Evolutionary conservation across 1,284 basidiomycete genomes (phyloP).

Genomic region (Sporisorium sorghi): DNA sequence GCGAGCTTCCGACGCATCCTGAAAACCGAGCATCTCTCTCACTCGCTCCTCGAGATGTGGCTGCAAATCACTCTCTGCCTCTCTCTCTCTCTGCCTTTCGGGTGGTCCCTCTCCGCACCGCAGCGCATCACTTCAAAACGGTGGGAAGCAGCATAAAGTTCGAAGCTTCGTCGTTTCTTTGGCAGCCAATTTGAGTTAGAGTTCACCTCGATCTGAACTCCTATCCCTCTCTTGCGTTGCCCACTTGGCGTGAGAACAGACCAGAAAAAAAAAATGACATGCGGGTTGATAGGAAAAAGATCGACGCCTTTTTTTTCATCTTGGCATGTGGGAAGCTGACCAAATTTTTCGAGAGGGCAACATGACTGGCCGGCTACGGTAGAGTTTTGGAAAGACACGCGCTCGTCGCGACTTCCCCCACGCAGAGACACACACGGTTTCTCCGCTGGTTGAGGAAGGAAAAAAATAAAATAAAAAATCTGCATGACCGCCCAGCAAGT

Average conservation of each 20-base stretch:
- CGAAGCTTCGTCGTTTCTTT: neutral
- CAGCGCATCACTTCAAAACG: neutral
- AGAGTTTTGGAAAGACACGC: neutral
- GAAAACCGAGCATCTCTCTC: neutral
- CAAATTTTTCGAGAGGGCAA: too few species aligned
- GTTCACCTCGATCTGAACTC: neutral
- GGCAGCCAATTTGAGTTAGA: neutral
- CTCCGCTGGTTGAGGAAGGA: too few species aligned
- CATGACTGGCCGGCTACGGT: too few species aligned
- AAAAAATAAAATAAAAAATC: too few species aligned
- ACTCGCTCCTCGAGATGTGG: too few species aligned
- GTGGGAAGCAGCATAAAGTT: neutral
- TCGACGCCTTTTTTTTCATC: neutral
- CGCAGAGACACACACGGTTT: neutral
- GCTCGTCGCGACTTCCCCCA: neutral
- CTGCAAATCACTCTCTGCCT: neutral
- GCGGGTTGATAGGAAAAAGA: too few species aligned
- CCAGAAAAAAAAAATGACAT: too few species aligned
- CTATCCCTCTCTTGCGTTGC: neutral
- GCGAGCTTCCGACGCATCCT: neutral
- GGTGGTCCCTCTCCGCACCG: neutral
- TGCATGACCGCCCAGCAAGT: neutral
- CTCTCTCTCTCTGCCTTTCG: neutral
- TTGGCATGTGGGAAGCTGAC: neutral
- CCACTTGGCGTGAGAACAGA: too few species aligned